These are phyloP conservation scores for Plasmodium inui DNA, from an alignment of 169 alveolate species.

Conservation along the genomic window DNA sequence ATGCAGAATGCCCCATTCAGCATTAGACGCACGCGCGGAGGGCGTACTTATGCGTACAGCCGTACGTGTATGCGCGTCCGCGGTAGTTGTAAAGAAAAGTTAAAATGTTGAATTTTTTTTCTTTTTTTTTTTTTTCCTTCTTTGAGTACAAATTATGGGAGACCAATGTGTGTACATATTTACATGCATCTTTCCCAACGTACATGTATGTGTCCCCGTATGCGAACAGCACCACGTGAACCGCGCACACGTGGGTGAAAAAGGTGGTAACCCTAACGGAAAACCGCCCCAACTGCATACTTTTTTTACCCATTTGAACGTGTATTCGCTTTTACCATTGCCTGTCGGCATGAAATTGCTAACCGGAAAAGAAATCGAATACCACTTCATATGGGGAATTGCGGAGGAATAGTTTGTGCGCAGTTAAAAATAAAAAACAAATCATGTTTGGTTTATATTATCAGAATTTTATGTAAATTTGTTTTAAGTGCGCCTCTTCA, in stretches of 20 bases:
- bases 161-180: neutral
- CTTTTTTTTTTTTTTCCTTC: neutral
- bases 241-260: neutral
- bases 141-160: neutral
- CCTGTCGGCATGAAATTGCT: neutral
- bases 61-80: neutral
- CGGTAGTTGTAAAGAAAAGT: neutral
- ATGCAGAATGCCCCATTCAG: neutral
- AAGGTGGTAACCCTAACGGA: neutral
- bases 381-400: neutral
- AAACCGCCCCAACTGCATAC: neutral
- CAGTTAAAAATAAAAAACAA: conserved; percentile 2
- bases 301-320: neutral
- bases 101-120: neutral
- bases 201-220: neutral
- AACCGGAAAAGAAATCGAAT: neutral
- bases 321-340: neutral
- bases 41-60: neutral
- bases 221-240: neutral
- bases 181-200: neutral
- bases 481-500: conserved; percentile 1
- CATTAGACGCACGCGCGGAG: neutral
- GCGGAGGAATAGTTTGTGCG: conserved; percentile 42
- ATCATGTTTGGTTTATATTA: neutral
- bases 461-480: conserved; percentile 22